Conservation (phyloP, 2,329 filamentous ascomycete species). For the Aureobasidium namibiae region DNA sequence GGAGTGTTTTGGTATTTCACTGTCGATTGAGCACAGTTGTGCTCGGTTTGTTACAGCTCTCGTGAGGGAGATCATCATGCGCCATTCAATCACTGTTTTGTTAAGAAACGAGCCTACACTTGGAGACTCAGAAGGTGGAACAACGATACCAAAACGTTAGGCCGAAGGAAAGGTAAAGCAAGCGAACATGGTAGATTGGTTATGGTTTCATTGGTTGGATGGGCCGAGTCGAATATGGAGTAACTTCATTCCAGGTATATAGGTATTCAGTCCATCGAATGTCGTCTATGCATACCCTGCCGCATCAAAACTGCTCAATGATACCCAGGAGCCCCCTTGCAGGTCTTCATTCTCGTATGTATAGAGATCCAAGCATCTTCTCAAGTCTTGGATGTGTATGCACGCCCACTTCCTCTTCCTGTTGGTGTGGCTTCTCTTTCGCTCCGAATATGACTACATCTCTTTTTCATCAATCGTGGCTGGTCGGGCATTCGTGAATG, state of each 20-base stretch:
- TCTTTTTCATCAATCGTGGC: conserved; percentile 9
- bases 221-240: too few relatives aligned
- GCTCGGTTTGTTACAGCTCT: too few relatives aligned
- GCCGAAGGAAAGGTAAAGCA: too few relatives aligned
- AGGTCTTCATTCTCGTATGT: neutral
- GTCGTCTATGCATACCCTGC: neutral
- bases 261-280: neutral
- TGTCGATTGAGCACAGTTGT: too few relatives aligned
- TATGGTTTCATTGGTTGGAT: neutral
- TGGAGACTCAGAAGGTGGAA: too few relatives aligned
- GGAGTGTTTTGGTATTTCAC: too few relatives aligned
- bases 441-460: neutral
- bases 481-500: neutral
- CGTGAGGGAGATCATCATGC: too few relatives aligned
- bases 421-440: neutral
- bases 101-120: too few relatives aligned
- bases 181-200: too few relatives aligned
- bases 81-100: too few relatives aligned
- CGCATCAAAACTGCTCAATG: neutral
- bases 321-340: neutral
- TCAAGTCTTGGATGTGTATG: neutral
- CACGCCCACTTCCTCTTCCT: neutral
- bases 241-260: neutral
- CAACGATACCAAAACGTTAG: too few relatives aligned
- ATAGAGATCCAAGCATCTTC: neutral